A percentile compares a stretch with the other conserved stretches of the same genome.
Conservation (phyloP, 2,329 filamentous ascomycete species). For the Talaromyces amestolkiae region DNA sequence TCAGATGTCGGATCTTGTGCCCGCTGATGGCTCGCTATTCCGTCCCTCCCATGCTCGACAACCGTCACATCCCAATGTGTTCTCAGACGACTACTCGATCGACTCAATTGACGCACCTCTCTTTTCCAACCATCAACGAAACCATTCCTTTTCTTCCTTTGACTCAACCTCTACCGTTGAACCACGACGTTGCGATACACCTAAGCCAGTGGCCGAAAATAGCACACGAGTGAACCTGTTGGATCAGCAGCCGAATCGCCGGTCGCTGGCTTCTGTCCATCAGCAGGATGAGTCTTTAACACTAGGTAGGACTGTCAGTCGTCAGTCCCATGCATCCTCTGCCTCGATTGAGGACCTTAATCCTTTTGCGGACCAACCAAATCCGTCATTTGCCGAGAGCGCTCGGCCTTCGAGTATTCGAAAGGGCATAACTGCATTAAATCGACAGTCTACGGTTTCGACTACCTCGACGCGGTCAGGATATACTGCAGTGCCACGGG, state of each 20-base stretch:
- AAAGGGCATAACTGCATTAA: slow-evolving; percentile 36
- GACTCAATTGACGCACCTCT: slow-evolving; percentile 40
- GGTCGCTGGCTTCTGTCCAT: not conserved
- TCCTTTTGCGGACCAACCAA: slow-evolving; percentile 38
- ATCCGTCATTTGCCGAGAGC: slow-evolving; percentile 9
- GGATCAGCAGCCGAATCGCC: slow-evolving; percentile 15
- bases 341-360: slow-evolving; percentile 30
- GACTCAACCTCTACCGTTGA: slow-evolving; percentile 35
- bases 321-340: not conserved
- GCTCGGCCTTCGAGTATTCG: slow-evolving; percentile 36
- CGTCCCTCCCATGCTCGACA: slow-evolving; percentile 16
- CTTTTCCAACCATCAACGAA: slow-evolving; percentile 31
- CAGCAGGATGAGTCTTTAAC: slow-evolving; percentile 16
- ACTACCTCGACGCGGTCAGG: slow-evolving; percentile 34
- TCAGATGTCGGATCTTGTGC: slow-evolving; percentile 16
- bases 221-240: slow-evolving; percentile 8
- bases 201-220: slow-evolving; percentile 6
- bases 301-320: slow-evolving; percentile 28
- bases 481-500: slow-evolving; percentile 46
- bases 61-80: slow-evolving; percentile 45
- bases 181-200: slow-evolving; percentile 19
- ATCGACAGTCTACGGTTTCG: slow-evolving; percentile 30
- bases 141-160: slow-evolving; percentile 32
- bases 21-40: slow-evolving; percentile 19
- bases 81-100: slow-evolving; percentile 50